phyloP scores from a whole-genome alignment of 495 filamentous ascomycete species.

The Amphirosellinia nigrospora region DNA sequence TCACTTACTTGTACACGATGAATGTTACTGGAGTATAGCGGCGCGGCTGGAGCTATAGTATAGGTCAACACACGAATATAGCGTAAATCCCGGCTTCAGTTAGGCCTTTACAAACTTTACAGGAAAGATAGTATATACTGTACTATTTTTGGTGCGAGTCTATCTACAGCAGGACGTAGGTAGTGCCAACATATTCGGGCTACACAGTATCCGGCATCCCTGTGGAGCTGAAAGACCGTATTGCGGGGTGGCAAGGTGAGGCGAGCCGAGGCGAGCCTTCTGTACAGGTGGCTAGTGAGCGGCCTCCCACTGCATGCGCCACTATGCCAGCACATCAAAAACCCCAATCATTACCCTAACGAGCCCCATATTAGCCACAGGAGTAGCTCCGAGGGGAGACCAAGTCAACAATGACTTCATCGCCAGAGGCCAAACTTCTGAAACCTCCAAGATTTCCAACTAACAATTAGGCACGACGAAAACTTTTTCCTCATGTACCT shows the following conservation, averaged over 20 bases:
- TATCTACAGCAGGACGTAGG: not conserved
- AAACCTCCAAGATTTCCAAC: not conserved
- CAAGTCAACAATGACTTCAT: constrained; percentile 23
- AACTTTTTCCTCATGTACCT: not conserved
- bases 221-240: constrained; percentile 23
- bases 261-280: constrained; percentile 7
- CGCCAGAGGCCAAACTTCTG: not conserved
- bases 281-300: constrained; percentile 26
- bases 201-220: constrained; percentile 21
- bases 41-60: not conserved
- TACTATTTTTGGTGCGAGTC: not conserved
- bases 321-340: constrained; percentile 22
- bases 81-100: not conserved
- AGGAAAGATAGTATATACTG: not conserved
- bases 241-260: constrained; percentile 19
- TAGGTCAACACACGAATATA: not conserved
- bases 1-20: not conserved
- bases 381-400: constrained; percentile 5
- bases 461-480: not conserved
- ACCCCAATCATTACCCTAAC: not conserved
- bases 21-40: too few relatives aligned
- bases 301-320: constrained; percentile 24
- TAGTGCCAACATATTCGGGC: not conserved
- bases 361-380: constrained; percentile 24
- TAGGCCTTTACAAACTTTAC: not conserved